Base-by-base conservation (phyloP, 176 grass and related monocot genomes). In the Eleusine coracana region DNA sequence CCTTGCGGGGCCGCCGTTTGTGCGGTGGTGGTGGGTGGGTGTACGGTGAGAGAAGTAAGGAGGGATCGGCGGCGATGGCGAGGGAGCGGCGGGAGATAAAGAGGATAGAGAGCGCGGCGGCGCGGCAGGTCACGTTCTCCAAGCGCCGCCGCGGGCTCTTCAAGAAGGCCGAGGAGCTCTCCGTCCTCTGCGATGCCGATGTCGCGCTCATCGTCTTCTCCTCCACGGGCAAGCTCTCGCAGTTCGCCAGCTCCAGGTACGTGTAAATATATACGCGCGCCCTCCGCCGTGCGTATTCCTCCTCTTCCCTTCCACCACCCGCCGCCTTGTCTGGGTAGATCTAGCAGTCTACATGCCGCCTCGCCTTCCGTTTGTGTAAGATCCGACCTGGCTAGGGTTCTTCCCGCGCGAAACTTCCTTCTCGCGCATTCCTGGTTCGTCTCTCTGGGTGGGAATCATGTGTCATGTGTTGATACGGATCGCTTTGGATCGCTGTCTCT, bases 161-260 rank as follows among this genome's bases (percentile, higher is more conserved):
- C 89, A 97, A 97, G 92, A 97, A 97, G 83, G 94, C 94, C 36
- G 92, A 97, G 82, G 92, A 97, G 82, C 91, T 97, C 68, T 92
- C 94, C 50, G 84, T 97, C 20, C 94, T 97, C 1, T 97, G 94
- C 77, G 94, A 97, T 71, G 92, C 92, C 20, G 94, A 97, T 68
- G 92, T 97, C 61, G 94, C 94, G 18, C 94, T 97, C 80, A 92
- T 97, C 83, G 89, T 97, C 77, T 94, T 97, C 87, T 97, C 94
- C 23, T 88, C 95, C 74, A 94, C 95, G 29, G 90, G 92, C 49
- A 97, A 92, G 83, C 92, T 97, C 52, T 94, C 89, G 63, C 88
- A 97, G 72, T 94, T 91, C 88, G 87, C 92, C 29, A 97, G 92
- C 74, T 97, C 95, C 66, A 94, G 88, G 94, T 92, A 81, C 45